Evolutionary conservation across 1,139 yeast genomes (phyloP), one percentile per base, ranked within the genome.

Genomic region (Magnusiomyces ingens): DNA sequence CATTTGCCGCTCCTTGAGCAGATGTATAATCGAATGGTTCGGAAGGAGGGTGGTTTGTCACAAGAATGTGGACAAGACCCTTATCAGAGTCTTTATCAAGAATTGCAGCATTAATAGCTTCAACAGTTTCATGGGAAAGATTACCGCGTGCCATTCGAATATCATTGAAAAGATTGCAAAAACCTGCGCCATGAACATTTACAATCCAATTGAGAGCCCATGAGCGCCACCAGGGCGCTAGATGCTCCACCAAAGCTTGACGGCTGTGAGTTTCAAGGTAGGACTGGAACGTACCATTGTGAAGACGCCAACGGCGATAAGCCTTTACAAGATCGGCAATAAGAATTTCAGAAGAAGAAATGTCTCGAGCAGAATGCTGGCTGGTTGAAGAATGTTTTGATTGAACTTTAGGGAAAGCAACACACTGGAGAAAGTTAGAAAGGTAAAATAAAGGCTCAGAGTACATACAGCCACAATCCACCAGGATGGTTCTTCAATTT

Each of bases 141-240:
- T 55, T 53, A 1, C 66, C 66, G 36, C 58, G 56, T n/a, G 64
- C 59, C 18, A 50, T 55, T 18, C 54, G 45, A 43, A 60, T 56
- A 42, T 58, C 61, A 8, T 48, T 52, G 50, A 58, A 63, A 36
- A 60, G 51, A 13, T 53, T 59, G 11, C 58, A 52, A 15, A 59
- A 55, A 3, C 67, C 67, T 2, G 59, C 53, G 1, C 60, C 60
- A 35, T 60, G 57, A 37, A 64, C 55, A 32, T 51, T 49, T 8
- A 60, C 62, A 15, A 55, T 50, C 68, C 68, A 66, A 48, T 58
- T 57, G 29, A 57, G 57, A 22, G 63, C 62, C 63, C 67, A 66
- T 10, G 65, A 62, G 18, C 45, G 53, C 67, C 68, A 66, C 66
- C 67, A 66, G n/a, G 66, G 59, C 2, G 52, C 37, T 19, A 65